Percentiles rank a stretch among this genome's conserved stretches.
Conservation (phyloP, 768 basidiomycete genomes). For the Trametes maxima region DNA sequence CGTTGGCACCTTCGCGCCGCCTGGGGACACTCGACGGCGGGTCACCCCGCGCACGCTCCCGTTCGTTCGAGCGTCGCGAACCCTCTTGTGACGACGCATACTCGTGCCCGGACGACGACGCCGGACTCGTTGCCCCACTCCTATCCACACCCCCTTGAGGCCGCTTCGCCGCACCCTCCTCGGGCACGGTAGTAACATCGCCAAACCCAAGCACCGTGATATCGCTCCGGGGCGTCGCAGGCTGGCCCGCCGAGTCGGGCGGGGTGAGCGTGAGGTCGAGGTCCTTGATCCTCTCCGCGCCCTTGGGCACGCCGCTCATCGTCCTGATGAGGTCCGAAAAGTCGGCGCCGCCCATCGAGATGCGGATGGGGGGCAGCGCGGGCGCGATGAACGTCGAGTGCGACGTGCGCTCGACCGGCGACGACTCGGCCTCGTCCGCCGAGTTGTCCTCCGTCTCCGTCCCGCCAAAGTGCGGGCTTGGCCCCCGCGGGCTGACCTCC, state of each 20-base stretch:
- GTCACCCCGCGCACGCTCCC: slow-evolving; percentile 11
- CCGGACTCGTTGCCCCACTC: slow-evolving; percentile 11
- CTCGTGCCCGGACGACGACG: slow-evolving; percentile 32
- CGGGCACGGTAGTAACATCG: neutral
- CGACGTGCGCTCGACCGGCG: slow-evolving; percentile 66
- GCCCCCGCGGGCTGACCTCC: slow-evolving; percentile 38
- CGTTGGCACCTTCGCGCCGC: slow-evolving; percentile 6
- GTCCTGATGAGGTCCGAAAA: slow-evolving; percentile 74
- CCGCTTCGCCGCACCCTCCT: slow-evolving; percentile 29
- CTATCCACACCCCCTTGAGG: neutral
- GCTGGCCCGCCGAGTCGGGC: slow-evolving; percentile 19
- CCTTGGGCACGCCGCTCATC: slow-evolving; percentile 51
- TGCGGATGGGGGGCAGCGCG: slow-evolving; percentile 87
- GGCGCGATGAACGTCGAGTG: slow-evolving; percentile 83
- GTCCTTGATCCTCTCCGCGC: slow-evolving; percentile 48
- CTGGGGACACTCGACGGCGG: slow-evolving; percentile 3
- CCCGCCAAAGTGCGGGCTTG: slow-evolving; percentile 39
- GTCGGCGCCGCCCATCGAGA: slow-evolving; percentile 82
- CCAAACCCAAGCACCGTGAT: slow-evolving; percentile 23
- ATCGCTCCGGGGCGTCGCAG: slow-evolving; percentile 31
- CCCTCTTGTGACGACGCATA: slow-evolving; percentile 21
- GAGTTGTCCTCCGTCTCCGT: slow-evolving; percentile 29
- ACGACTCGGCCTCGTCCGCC: slow-evolving; percentile 47
- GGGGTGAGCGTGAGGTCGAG: slow-evolving; percentile 20
- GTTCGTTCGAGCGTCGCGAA: slow-evolving; percentile 8